These are phyloP conservation scores for Cladosporium oxysporum DNA, from an alignment of 2,329 filamentous ascomycete species.

Conservation along the genomic window DNA sequence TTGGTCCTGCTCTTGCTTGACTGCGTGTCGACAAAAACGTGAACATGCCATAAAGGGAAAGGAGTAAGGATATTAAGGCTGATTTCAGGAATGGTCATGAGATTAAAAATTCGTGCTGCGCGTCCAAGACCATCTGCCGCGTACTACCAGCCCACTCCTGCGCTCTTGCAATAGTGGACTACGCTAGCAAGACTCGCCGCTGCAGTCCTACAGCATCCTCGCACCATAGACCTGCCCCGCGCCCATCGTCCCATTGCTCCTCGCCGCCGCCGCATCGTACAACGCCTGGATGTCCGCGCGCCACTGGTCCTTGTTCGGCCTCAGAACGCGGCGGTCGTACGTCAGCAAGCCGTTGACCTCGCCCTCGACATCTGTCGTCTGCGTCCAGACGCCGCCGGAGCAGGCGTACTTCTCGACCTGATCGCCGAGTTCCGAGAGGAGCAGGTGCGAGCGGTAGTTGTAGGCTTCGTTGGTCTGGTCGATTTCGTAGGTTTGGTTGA, in stretches of 20 bases:
- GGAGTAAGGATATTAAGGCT: too few relatives aligned
- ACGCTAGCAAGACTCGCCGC: neutral
- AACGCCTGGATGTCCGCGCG: constrained; percentile 59
- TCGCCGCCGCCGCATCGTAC: constrained; percentile 53
- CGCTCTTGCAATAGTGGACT: too few relatives aligned
- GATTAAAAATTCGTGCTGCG: too few relatives aligned
- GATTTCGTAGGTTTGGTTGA: constrained; percentile 70
- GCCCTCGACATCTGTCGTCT: constrained; percentile 73
- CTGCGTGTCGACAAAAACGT: too few relatives aligned
- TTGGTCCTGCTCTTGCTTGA: too few relatives aligned
- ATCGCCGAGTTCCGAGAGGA: constrained; percentile 50
- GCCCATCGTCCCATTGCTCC: constrained; percentile 23
- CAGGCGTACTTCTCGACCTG: constrained; percentile 60
- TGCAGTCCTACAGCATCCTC: neutral
- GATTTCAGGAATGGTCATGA: too few relatives aligned
- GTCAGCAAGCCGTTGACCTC: constrained; percentile 73
- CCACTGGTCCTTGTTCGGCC: constrained; percentile 53
- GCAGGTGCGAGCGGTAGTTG: constrained; percentile 64
- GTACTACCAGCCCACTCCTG: too few relatives aligned
- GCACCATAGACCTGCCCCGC: neutral
- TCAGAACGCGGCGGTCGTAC: constrained; percentile 17
- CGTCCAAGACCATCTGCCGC: too few relatives aligned
- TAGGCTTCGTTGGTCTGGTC: constrained; percentile 59
- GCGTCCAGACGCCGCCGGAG: constrained; percentile 70
- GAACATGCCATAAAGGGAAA: too few relatives aligned